phyloP scores from a whole-genome alignment of 2,329 filamentous ascomycete species.

The Tolypocladium amazonense region DNA sequence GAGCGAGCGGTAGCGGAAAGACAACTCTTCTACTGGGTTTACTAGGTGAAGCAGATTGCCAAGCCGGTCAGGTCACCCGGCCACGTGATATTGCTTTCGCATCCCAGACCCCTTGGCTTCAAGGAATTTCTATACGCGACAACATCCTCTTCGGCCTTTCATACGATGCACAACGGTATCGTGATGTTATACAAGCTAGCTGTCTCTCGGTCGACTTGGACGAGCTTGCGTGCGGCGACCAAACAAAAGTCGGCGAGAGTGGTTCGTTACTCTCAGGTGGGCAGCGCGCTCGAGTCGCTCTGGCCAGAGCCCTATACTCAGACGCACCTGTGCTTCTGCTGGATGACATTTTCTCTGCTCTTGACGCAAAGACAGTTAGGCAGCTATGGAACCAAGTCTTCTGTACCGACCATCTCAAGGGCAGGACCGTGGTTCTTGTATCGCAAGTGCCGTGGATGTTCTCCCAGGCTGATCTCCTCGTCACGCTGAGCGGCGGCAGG shows the following conservation, averaged over 20 bases:
- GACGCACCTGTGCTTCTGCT: neutral
- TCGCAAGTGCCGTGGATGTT: neutral
- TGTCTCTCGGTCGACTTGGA: neutral
- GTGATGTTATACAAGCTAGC: neutral
- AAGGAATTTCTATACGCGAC: neutral
- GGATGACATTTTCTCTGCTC: neutral
- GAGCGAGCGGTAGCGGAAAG: neutral
- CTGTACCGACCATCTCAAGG: neutral
- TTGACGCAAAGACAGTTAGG: neutral
- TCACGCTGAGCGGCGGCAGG: neutral
- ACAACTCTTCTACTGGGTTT: neutral
- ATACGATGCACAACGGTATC: neutral
- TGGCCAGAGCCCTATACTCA: neutral
- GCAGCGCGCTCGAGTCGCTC: neutral
- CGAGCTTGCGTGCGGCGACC: neutral
- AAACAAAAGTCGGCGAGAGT: neutral
- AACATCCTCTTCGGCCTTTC: neutral
- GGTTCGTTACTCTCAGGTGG: neutral
- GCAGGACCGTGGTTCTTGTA: neutral
- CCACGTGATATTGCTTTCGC: neutral
- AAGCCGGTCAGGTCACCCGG: neutral
- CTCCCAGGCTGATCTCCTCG: neutral
- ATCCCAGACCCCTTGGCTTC: neutral
- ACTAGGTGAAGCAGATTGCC: neutral
- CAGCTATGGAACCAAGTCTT: neutral